Evolutionary conservation across 1,139 yeast species (phyloP).

Genomic region (Magnusiomyces sp.): DNA sequence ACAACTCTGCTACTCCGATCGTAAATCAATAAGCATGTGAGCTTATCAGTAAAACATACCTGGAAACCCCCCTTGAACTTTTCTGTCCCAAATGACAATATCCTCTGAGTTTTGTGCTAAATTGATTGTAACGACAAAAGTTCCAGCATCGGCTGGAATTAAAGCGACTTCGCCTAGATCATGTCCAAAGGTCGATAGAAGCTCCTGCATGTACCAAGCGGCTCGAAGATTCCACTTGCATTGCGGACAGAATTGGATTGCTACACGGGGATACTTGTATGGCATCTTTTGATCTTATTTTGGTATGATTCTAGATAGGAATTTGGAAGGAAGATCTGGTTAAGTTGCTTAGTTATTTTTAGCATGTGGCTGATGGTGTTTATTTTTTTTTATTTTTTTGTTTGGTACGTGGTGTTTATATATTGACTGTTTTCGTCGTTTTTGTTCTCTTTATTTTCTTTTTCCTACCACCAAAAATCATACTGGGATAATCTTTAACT

Average conservation of each 20-base stretch:
- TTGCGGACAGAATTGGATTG: constrained; percentile 49
- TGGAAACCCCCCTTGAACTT: constrained; percentile 48
- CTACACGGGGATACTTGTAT: constrained; percentile 36
- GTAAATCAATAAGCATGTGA: too few relatives aligned
- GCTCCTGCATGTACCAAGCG: constrained; percentile 57
- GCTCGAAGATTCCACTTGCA: constrained; percentile 65
- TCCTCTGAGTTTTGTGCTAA: constrained; percentile 16
- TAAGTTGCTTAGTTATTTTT: too few relatives aligned
- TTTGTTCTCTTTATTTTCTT: too few relatives aligned
- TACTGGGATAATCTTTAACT: too few relatives aligned
- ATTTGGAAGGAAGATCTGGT: too few relatives aligned
- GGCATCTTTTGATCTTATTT: not conserved
- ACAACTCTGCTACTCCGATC: too few relatives aligned
- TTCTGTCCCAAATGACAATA: constrained; percentile 47
- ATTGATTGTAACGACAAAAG: constrained; percentile 40
- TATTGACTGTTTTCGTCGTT: too few relatives aligned
- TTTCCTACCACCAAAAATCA: too few relatives aligned
- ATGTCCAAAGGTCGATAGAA: constrained; percentile 49
- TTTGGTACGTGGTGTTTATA: too few relatives aligned
- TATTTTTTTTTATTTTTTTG: too few relatives aligned
- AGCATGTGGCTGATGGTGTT: too few relatives aligned
- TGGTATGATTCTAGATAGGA: too few relatives aligned
- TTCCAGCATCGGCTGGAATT: constrained; percentile 46
- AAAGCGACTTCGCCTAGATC: constrained; percentile 47
- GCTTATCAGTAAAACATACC: constrained; percentile 23